Conservation (phyloP, 2,329 filamentous ascomycete species). For the Cercospora citrullina region DNA sequence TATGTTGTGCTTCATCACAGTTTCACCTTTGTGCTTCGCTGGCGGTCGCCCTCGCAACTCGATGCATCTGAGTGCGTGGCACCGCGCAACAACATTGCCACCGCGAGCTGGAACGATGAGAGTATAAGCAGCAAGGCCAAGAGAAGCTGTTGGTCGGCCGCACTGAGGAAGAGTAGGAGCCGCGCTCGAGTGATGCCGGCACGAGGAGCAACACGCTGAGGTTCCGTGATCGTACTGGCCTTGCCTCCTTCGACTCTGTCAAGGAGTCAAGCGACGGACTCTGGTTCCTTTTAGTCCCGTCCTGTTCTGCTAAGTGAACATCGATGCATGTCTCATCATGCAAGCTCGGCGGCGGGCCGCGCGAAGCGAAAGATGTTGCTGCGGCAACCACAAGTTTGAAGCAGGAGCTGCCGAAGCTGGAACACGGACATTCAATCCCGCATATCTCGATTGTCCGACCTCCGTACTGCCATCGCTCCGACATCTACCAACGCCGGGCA, state of each 20-base stretch:
- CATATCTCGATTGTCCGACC: background rate
- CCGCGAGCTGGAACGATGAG: background rate
- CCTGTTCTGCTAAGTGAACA: no score
- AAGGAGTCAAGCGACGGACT: no score
- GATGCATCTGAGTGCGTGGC: background rate
- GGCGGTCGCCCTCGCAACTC: conserved; percentile 3
- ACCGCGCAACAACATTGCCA: background rate
- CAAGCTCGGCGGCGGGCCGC: background rate
- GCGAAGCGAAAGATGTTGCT: background rate
- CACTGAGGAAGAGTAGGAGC: background rate
- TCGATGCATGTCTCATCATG: background rate
- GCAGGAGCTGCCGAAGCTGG: background rate
- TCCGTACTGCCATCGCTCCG: background rate
- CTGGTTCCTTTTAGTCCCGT: no score
- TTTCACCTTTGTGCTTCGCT: background rate
- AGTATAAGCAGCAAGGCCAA: background rate
- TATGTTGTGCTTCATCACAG: background rate
- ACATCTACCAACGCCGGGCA: background rate
- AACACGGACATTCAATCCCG: background rate
- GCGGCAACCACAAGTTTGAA: background rate
- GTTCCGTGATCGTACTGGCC: background rate
- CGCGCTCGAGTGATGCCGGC: background rate
- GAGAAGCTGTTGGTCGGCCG: background rate
- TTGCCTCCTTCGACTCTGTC: background rate
- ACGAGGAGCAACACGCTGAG: background rate